A percentile compares a stretch with the other conserved stretches of the same genome.
phyloP scores from a whole-genome alignment of 768 basidiomycete species.

The Tricholoma terreum region DNA sequence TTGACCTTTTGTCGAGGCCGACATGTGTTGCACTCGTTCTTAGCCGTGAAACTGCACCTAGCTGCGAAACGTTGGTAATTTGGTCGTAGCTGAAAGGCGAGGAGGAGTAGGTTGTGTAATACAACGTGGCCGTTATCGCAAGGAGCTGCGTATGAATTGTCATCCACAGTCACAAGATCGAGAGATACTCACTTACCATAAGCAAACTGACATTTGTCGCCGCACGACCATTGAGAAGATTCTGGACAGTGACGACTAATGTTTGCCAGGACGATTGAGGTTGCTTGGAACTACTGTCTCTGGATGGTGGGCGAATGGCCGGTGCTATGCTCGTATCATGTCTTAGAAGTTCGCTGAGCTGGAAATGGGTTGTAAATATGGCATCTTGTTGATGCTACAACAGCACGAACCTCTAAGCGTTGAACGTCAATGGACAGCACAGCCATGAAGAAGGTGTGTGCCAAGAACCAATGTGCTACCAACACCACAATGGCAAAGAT shows the following conservation, averaged over 20 bases:
- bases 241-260: conserved; percentile 38
- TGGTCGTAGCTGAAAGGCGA: conserved; percentile 29
- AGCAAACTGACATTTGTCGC: conserved; percentile 78
- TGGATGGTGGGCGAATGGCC: conserved; percentile 26
- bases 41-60: conserved; percentile 32
- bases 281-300: conserved; percentile 33
- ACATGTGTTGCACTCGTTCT: conserved; percentile 24
- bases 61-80: conserved; percentile 25
- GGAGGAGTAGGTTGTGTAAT: conserved; percentile 64
- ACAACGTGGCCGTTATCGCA: conserved; percentile 71
- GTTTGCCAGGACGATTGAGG: conserved; percentile 44
- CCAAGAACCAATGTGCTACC: conserved; percentile 95
- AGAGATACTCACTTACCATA: conserved; percentile 45
- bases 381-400: neutral
- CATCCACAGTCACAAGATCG: conserved; percentile 8
- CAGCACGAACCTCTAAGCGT: conserved; percentile 67
- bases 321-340: conserved; percentile 63
- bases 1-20: conserved; percentile 28
- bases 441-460: conserved; percentile 93
- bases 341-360: conserved; percentile 84
- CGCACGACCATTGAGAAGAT: conserved; percentile 61
- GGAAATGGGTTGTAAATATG: conserved; percentile 10
- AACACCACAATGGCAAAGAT: conserved; percentile 91
- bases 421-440: conserved; percentile 96
- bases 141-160: conserved; percentile 51